These are phyloP conservation scores for Trichophyton equinum DNA, from an alignment of 2,329 filamentous ascomycete genomes.

Conservation along the genomic window DNA sequence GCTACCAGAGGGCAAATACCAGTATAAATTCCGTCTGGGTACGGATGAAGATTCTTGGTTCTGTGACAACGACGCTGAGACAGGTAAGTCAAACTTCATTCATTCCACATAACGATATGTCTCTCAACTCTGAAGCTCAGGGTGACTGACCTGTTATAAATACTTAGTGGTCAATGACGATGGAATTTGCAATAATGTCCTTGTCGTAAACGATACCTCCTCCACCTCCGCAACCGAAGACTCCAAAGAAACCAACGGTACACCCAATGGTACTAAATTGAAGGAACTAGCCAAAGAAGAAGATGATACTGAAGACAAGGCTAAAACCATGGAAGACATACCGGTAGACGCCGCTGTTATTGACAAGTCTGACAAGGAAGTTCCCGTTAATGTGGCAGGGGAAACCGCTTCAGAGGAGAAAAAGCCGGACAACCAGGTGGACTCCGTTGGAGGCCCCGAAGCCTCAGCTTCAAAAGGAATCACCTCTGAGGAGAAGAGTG, in stretches of 20 bases:
- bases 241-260: background rate
- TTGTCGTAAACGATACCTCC: conserved; percentile 7
- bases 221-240: background rate
- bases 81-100: conserved; percentile 14
- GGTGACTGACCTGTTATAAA: background rate
- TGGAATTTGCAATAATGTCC: conserved; percentile 17
- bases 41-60: conserved; percentile 17
- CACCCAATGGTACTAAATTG: conserved; percentile 1
- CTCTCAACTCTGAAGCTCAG: background rate
- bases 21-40: conserved; percentile 20
- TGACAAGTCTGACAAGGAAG: background rate
- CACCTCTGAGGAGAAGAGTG: background rate
- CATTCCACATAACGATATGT: background rate
- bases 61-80: conserved; percentile 18
- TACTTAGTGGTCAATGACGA: conserved; percentile 16
- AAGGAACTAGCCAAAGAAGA: background rate
- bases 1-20: conserved; percentile 17
- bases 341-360: background rate
- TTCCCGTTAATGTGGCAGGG: background rate
- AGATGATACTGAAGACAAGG: background rate
- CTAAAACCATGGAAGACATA: background rate
- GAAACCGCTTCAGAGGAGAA: conserved; percentile 8
- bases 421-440: background rate
- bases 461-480: too few species aligned
- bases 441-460: background rate